phyloP scores from a whole-genome alignment of 495 filamentous ascomycete genomes.

The Chaetomium fimeti region DNA sequence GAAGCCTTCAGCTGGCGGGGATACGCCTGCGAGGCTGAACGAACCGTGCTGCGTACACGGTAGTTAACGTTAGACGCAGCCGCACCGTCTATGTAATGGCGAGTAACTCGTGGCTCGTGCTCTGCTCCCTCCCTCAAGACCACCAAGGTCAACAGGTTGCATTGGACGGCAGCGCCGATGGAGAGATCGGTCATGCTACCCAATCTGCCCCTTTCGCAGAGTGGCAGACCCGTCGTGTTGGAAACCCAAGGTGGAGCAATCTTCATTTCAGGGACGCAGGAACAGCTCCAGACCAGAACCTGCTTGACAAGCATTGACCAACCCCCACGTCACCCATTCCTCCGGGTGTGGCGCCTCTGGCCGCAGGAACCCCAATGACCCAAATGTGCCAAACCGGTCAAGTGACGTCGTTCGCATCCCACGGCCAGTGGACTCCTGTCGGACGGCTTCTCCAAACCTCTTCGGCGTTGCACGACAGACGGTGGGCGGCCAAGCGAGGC shows the following conservation, averaged over 20 bases:
- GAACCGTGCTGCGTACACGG: not conserved
- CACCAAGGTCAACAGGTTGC: no score
- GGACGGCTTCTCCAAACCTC: not conserved
- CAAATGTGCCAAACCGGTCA: not conserved
- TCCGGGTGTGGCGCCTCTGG: constrained; percentile 8
- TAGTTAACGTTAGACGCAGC: no score
- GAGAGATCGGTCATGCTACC: no score
- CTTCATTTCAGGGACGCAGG: constrained; percentile 1
- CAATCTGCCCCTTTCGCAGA: no score
- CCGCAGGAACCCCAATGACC: no score
- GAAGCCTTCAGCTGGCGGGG: no score
- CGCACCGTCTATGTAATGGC: no score
- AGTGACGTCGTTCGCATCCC: not conserved
- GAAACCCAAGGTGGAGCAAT: constrained; percentile 3
- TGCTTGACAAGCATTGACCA: not conserved
- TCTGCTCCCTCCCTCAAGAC: no score
- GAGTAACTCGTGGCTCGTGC: no score
- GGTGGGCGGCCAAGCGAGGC: not conserved
- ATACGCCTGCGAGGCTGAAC: not conserved
- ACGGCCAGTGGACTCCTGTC: not conserved
- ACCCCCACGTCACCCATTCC: constrained; percentile 4
- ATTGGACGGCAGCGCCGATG: no score
- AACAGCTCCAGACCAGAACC: not conserved
- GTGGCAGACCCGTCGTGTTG: no score
- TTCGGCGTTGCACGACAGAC: constrained; percentile 3